These are phyloP conservation scores for Cinchona pubescens DNA, from an alignment of 257 asterid species.

Conservation along the genomic window DNA sequence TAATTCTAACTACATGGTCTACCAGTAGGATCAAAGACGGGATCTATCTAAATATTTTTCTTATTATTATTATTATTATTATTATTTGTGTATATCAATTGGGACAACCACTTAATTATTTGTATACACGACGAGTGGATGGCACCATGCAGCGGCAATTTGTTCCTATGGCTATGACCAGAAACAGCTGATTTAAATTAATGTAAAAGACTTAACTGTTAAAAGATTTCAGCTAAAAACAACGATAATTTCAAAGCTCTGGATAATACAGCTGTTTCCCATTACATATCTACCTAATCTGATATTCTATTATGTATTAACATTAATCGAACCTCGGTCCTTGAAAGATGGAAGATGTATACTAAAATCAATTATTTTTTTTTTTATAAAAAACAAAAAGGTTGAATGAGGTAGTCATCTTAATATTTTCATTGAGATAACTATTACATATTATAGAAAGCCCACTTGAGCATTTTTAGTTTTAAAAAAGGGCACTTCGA, in stretches of 20 bases:
- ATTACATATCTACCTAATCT: background rate
- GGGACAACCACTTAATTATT: no score
- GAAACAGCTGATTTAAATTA: background rate
- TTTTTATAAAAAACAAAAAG: no score
- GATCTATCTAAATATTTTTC: no score
- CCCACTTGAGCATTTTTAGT: background rate
- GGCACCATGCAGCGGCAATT: background rate
- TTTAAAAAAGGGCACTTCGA: background rate
- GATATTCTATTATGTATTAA: background rate
- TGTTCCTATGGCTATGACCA: background rate
- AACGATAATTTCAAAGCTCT: background rate
- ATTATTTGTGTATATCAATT: no score
- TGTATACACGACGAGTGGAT: no score
- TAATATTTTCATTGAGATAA: no score
- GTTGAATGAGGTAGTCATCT: slow-evolving; percentile 1
- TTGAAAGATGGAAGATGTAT: slow-evolving; percentile 1
- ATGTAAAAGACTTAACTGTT: no score
- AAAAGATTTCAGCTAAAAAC: background rate
- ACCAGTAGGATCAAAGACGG: no score
- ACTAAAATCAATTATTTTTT: background rate
- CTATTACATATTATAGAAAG: background rate
- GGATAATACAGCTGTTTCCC: no score
- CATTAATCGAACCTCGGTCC: slow-evolving; percentile 1
- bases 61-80: no score
- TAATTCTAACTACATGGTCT: no score